These are phyloP conservation scores for Exophiala sp. DNA, from an alignment of 2,329 filamentous ascomycete genomes.

Conservation along the genomic window DNA sequence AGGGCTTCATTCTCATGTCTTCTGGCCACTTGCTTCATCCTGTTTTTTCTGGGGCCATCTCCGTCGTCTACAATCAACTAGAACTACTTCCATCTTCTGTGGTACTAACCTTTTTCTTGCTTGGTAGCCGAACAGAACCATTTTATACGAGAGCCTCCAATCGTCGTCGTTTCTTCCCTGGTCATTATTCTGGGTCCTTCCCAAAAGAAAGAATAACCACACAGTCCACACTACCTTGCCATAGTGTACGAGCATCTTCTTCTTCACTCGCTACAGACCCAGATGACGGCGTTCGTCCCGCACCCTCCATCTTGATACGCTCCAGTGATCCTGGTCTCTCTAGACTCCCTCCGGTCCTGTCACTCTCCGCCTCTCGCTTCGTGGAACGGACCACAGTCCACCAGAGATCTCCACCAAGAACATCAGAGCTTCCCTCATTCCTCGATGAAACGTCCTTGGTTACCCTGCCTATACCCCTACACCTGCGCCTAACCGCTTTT, in stretches of 20 bases:
- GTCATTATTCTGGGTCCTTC: too few relatives aligned
- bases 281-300: not conserved
- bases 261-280: not conserved
- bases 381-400: conserved; percentile 1
- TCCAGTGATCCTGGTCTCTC: not conserved
- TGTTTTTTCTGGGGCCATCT: too few relatives aligned
- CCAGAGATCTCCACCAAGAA: conserved; percentile 1
- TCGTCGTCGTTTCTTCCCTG: too few relatives aligned
- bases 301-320: not conserved
- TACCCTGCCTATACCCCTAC: conserved; percentile 4
- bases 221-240: not conserved
- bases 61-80: too few relatives aligned
- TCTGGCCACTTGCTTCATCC: too few relatives aligned
- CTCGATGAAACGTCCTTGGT: conserved; percentile 1
- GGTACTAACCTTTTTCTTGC: too few relatives aligned
- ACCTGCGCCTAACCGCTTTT: conserved; percentile 5
- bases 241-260: too few relatives aligned
- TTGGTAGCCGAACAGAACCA: too few relatives aligned
- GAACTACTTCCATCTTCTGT: too few relatives aligned
- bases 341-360: conserved; percentile 2
- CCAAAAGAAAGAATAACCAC: too few relatives aligned
- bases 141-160: too few relatives aligned
- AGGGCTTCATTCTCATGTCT: too few relatives aligned
- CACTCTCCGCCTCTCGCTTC: conserved; percentile 4
- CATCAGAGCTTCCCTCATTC: conserved; percentile 5